A percentile compares a stretch with the other conserved stretches of the same genome.
Conservation (phyloP, 805 yeast genomes). For the Barnettozyma sucrosica region DNA sequence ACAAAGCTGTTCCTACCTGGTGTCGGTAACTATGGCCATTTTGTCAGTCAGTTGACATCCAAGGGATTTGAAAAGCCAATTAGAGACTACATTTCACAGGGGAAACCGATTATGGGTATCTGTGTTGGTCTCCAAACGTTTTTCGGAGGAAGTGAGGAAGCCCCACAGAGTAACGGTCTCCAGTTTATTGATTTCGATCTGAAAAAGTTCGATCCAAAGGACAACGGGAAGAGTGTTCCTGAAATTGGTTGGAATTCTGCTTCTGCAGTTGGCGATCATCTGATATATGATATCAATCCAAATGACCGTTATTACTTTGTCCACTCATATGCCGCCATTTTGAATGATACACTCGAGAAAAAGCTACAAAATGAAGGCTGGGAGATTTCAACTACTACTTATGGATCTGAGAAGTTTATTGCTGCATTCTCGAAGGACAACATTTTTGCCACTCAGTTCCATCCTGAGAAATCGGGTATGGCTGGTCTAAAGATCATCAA, state of each 20-base stretch:
- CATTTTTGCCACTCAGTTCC: constrained; percentile 94
- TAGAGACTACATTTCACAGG: constrained; percentile 59
- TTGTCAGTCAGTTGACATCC: constrained; percentile 60
- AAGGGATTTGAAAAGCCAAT: constrained; percentile 65
- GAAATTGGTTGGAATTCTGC: constrained; percentile 91
- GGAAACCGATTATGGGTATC: constrained; percentile 89
- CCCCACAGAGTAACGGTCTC: constrained; percentile 56
- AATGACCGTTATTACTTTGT: constrained; percentile 83
- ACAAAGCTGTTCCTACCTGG: constrained; percentile 79
- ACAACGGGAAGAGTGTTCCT: constrained; percentile 74
- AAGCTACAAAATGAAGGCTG: constrained; percentile 43
- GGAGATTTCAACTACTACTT: constrained; percentile 66
- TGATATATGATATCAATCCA: constrained; percentile 60
- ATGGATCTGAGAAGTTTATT: constrained; percentile 74
- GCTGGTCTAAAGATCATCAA: constrained; percentile 80
- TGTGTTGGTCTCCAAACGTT: constrained; percentile 95
- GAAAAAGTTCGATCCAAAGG: constrained; percentile 50
- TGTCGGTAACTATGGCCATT: constrained; percentile 96
- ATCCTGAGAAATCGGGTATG: constrained; percentile 95
- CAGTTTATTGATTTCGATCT: constrained; percentile 49
- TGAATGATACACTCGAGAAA: constrained; percentile 34
- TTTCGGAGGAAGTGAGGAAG: constrained; percentile 70
- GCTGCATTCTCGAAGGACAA: constrained; percentile 78
- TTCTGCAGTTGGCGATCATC: constrained; percentile 23
- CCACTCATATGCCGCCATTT: constrained; percentile 83